A percentile compares a stretch with the other conserved stretches of the same genome.
Evolutionary conservation across 2,329 filamentous ascomycete species (phyloP).

Genomic region (Lizonia empirigonia): DNA sequence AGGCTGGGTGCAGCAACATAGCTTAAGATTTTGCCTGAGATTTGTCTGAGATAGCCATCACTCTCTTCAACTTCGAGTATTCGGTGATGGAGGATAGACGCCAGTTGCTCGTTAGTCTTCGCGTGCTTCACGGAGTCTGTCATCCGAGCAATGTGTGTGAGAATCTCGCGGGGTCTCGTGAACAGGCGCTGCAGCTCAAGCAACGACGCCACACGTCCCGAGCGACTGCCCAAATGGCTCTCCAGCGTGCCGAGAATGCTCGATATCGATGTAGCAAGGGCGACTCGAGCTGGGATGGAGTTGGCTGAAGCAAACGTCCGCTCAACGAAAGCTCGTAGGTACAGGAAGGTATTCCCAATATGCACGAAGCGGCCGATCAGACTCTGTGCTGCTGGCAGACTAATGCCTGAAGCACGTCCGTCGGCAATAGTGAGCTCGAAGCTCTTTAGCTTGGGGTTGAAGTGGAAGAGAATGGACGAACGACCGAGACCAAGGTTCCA

Average conservation of each 20-base stretch:
- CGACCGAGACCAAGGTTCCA: slow-evolving; percentile 71
- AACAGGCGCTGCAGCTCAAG: slow-evolving; percentile 51
- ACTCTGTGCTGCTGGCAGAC: slow-evolving; percentile 57
- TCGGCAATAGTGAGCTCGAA: slow-evolving; percentile 58
- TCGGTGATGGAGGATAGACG: slow-evolving; percentile 45
- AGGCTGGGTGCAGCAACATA: slow-evolving; percentile 70
- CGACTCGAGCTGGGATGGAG: slow-evolving; percentile 49
- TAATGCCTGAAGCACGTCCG: slow-evolving; percentile 58
- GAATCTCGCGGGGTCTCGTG: slow-evolving; percentile 57
- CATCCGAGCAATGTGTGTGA: slow-evolving; percentile 60
- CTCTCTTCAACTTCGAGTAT: slow-evolving; percentile 64
- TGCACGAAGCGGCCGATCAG: slow-evolving; percentile 55
- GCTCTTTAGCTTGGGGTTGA: slow-evolving; percentile 57
- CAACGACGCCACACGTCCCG: slow-evolving; percentile 39
- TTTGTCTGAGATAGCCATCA: slow-evolving; percentile 64
- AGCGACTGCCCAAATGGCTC: slow-evolving; percentile 42
- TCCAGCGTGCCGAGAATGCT: slow-evolving; percentile 51
- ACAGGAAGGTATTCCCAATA: slow-evolving; percentile 46
- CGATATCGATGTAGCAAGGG: slow-evolving; percentile 50
- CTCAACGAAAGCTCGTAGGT: slow-evolving; percentile 46
- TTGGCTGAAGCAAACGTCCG: slow-evolving; percentile 42
- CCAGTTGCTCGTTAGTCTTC: slow-evolving; percentile 47
- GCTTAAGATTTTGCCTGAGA: slow-evolving; percentile 70
- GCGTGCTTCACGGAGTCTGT: slow-evolving; percentile 54
- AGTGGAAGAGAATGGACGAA: slow-evolving; percentile 73